A percentile compares a stretch with the other conserved stretches of the same genome.
These are phyloP conservation scores for Penicillium paxilli DNA, from an alignment of 495 filamentous ascomycete species.

Conservation along the genomic window DNA sequence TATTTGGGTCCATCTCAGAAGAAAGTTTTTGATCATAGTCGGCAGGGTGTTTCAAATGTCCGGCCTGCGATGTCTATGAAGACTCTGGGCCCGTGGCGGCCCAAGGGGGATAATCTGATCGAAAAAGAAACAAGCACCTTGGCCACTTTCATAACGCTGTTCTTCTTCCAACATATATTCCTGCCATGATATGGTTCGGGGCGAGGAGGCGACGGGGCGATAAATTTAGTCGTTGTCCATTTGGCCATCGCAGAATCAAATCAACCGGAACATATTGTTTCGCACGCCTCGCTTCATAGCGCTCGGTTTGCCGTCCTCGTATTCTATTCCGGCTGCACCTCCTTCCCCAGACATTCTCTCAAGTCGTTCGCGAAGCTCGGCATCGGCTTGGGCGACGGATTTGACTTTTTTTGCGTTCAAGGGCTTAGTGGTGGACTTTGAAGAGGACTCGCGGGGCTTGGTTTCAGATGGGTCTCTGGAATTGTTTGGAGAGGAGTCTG, in stretches of 20 bases:
- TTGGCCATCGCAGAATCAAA: slow-evolving; percentile 30
- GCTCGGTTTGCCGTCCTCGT: slow-evolving; percentile 72
- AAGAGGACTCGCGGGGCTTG: not conserved
- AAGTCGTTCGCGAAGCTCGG: slow-evolving; percentile 65
- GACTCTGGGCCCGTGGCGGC: not conserved
- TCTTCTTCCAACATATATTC: not conserved
- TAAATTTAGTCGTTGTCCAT: not conserved
- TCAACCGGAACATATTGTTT: slow-evolving; percentile 77
- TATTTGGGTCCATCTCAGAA: not conserved
- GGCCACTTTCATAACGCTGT: not conserved
- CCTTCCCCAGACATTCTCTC: slow-evolving; percentile 72
- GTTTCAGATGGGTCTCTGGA: not conserved
- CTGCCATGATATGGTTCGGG: not conserved
- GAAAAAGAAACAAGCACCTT: not conserved
- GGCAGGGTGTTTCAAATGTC: not conserved
- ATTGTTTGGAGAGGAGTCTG: not conserved
- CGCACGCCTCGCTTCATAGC: slow-evolving; percentile 77
- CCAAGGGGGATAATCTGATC: not conserved
- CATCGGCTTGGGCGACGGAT: slow-evolving; percentile 63
- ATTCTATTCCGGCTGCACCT: slow-evolving; percentile 75
- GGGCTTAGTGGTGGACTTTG: slow-evolving; percentile 2
- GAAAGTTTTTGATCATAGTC: not conserved
- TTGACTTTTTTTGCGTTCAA: slow-evolving; percentile 30
- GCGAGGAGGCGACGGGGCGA: too few relatives aligned
- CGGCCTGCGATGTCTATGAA: not conserved